Evolutionary conservation across 2,329 filamentous ascomycete species (phyloP).

Genomic region (Aspergillus calidoustus): DNA sequence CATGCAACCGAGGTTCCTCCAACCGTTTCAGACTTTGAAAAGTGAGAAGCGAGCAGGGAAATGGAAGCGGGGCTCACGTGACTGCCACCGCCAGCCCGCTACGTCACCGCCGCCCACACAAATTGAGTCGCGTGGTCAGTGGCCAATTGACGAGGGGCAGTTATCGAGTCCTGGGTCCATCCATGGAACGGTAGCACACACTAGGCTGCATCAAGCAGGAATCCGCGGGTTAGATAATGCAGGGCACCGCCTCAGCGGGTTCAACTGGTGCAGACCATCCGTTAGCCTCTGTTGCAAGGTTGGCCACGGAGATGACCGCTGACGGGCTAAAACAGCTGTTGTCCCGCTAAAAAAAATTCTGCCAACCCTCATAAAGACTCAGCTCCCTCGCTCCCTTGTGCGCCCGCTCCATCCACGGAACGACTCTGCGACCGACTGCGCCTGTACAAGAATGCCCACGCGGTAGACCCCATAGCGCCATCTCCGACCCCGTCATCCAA

Average conservation of each 20-base stretch:
- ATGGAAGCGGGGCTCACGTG: neutral
- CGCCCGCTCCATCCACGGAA: neutral
- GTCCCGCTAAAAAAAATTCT: neutral
- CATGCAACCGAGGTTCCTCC: neutral
- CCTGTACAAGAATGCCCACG: slow-evolving; percentile 11
- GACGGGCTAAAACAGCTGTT: neutral
- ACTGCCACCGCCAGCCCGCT: neutral
- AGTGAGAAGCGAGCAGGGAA: neutral
- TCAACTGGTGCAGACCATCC: too few species aligned
- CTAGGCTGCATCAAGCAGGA: neutral
- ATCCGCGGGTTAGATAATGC: neutral
- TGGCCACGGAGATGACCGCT: neutral
- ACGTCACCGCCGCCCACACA: neutral
- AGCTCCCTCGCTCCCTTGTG: neutral
- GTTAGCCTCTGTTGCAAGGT: too few species aligned
- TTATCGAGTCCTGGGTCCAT: neutral
- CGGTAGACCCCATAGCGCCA: slow-evolving; percentile 14
- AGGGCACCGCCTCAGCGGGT: neutral
- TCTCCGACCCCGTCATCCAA: neutral
- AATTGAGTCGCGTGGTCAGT: neutral
- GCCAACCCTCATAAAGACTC: neutral
- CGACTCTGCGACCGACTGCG: neutral
- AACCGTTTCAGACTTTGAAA: neutral
- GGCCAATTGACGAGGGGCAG: neutral
- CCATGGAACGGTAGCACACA: neutral